Evolutionary conservation across 148 eudicot species (phyloP).

Genomic region (Polygonum maritimum): DNA sequence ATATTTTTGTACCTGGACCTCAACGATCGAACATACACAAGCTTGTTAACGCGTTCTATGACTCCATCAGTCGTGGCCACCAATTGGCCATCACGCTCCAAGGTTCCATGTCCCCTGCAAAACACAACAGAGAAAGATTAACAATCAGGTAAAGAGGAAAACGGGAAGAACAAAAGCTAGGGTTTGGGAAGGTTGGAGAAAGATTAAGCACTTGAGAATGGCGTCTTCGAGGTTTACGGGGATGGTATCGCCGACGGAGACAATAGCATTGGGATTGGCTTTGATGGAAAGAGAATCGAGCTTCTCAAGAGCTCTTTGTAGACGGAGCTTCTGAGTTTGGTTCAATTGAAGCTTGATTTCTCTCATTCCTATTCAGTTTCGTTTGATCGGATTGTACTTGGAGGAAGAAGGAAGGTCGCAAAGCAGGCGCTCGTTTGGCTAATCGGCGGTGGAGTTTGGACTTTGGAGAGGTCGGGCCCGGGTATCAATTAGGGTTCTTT

Average conservation of each 20-base stretch:
- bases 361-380: conserved; percentile 33
- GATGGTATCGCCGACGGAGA: conserved; percentile 67
- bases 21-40: conserved; percentile 68
- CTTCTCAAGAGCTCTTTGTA: conserved; percentile 52
- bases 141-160: background rate
- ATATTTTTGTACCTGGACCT: conserved; percentile 53
- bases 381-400: no score
- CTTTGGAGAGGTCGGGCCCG: no score
- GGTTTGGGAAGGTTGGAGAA: background rate
- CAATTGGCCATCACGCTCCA: conserved; percentile 54
- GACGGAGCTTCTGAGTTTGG: conserved; percentile 71
- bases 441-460: no score
- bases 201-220: conserved; percentile 54
- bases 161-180: no score
- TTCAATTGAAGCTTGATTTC: conserved; percentile 43
- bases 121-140: background rate
- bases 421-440: no score
- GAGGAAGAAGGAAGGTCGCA: no score
- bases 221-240: conserved; percentile 60
- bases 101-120: conserved; percentile 86
- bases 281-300: conserved; percentile 49
- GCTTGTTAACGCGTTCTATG: conserved; percentile 80
- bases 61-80: conserved; percentile 81
- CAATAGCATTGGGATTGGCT: conserved; percentile 44
- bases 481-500: no score